phyloP scores from a whole-genome alignment of 1,284 basidiomycete genomes.

The Ceratobasidium sp. region DNA sequence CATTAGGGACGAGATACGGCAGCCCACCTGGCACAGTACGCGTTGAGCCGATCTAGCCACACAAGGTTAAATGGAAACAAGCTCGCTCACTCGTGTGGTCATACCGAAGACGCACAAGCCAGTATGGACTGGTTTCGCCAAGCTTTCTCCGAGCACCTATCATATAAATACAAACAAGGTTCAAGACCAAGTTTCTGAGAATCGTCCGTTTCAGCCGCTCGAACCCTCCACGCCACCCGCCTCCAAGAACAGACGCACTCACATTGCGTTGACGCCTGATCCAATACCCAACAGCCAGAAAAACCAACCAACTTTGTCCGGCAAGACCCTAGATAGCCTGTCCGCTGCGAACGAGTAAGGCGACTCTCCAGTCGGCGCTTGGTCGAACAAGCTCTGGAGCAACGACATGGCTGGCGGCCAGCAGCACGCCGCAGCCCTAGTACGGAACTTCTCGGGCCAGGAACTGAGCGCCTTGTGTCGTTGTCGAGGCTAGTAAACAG shows the following conservation, averaged over 20 bases:
- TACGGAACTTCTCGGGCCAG: not conserved
- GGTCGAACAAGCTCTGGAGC: not conserved
- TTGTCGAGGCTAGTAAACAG: slow-evolving; percentile 8
- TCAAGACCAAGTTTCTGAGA: slow-evolving; percentile 15
- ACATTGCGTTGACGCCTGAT: slow-evolving; percentile 6
- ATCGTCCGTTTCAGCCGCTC: not conserved
- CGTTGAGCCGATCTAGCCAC: not conserved
- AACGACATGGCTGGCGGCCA: not conserved
- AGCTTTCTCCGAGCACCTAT: slow-evolving; percentile 24
- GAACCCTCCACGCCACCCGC: not conserved
- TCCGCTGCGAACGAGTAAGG: slow-evolving; percentile 7
- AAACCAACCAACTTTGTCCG: slow-evolving; percentile 13
- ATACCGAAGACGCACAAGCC: slow-evolving; percentile 28
- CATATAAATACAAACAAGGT: slow-evolving; percentile 34
- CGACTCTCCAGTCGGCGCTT: slow-evolving; percentile 16
- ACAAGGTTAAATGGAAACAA: not conserved
- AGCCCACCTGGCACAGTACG: slow-evolving; percentile 4
- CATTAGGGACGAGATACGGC: slow-evolving; percentile 30
- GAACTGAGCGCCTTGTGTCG: not conserved
- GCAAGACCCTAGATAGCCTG: not conserved
- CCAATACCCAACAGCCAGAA: slow-evolving; percentile 18
- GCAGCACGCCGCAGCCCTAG: not conserved
- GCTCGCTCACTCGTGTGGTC: slow-evolving; percentile 18
- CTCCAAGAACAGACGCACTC: not conserved
- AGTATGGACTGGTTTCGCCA: slow-evolving; percentile 26